Percentiles rank a stretch among this genome's conserved stretches.
These are phyloP conservation scores for Colletotrichum viniferum DNA, from an alignment of 2,329 filamentous ascomycete species.

Conservation along the genomic window DNA sequence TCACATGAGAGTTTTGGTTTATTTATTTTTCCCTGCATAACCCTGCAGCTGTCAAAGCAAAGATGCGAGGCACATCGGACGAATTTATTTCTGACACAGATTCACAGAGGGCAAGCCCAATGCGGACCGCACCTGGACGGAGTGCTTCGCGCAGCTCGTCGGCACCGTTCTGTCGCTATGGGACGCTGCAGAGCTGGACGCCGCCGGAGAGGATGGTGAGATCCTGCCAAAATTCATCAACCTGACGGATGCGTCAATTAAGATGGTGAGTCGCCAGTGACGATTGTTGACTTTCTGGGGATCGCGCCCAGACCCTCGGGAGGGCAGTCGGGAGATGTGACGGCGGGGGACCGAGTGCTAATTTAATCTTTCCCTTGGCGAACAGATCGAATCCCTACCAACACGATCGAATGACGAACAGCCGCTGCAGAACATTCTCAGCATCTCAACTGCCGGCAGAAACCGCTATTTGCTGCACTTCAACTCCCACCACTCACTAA, in stretches of 20 bases:
- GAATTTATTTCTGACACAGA: background rate
- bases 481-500: constrained; percentile 89
- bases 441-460: constrained; percentile 91
- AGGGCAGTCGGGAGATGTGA: background rate
- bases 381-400: constrained; percentile 84
- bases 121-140: constrained; percentile 86
- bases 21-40: background rate
- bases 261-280: constrained; percentile 73
- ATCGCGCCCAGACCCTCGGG: background rate
- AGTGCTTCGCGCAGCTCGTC: constrained; percentile 96
- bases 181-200: constrained; percentile 92
- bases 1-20: background rate
- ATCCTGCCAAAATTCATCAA: constrained; percentile 95
- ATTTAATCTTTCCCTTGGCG: constrained; percentile 1
- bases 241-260: constrained; percentile 94
- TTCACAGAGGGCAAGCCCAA: constrained; percentile 81
- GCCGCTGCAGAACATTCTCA: constrained; percentile 91
- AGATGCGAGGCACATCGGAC: background rate
- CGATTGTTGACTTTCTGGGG: background rate
- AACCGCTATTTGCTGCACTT: constrained; percentile 97
- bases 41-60: background rate
- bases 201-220: constrained; percentile 82
- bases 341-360: constrained; percentile 8
- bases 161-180: constrained; percentile 94
- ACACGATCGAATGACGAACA: constrained; percentile 79